Evolutionary conservation across 73 alveolate genomes (phyloP).

Genomic region (Paramecium caudatum): DNA sequence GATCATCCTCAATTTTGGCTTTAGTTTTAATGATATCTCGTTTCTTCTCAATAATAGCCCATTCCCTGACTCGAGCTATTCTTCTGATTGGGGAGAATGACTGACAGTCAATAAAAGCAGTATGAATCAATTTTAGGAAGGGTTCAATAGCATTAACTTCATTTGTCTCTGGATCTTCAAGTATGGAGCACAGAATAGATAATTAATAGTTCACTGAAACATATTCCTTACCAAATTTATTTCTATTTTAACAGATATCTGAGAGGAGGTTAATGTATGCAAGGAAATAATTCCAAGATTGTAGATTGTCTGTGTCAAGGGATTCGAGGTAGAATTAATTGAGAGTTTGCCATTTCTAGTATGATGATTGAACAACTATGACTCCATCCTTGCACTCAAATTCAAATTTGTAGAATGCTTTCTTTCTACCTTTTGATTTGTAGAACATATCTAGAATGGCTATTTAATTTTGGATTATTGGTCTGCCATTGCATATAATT

Average conservation of each 20-base stretch:
- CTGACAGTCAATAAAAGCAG: constrained; percentile 42
- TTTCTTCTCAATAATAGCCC: constrained; percentile 39
- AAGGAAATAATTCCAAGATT: constrained; percentile 57
- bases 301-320: neutral
- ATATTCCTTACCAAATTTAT: constrained; percentile 26
- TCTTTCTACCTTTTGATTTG: neutral
- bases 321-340: neutral
- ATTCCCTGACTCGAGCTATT: constrained; percentile 66
- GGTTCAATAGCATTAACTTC: constrained; percentile 53
- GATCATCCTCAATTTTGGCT: neutral
- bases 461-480: constrained; percentile 20
- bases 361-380: neutral
- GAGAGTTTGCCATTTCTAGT: constrained; percentile 8
- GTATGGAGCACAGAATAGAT: neutral
- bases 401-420: neutral
- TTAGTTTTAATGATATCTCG: constrained; percentile 13
- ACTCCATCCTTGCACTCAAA: neutral
- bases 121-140: constrained; percentile 24
- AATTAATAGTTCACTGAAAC: neutral
- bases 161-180: neutral
- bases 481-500: neutral
- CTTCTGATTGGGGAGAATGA: constrained; percentile 39
- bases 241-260: constrained; percentile 45
- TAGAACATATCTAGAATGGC: neutral
- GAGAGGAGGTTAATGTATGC: constrained; percentile 11